Percentiles rank a stretch among this genome's conserved stretches.
Evolutionary conservation across 495 filamentous ascomycete species (phyloP).

Genomic region (Penicillium chermesinum): DNA sequence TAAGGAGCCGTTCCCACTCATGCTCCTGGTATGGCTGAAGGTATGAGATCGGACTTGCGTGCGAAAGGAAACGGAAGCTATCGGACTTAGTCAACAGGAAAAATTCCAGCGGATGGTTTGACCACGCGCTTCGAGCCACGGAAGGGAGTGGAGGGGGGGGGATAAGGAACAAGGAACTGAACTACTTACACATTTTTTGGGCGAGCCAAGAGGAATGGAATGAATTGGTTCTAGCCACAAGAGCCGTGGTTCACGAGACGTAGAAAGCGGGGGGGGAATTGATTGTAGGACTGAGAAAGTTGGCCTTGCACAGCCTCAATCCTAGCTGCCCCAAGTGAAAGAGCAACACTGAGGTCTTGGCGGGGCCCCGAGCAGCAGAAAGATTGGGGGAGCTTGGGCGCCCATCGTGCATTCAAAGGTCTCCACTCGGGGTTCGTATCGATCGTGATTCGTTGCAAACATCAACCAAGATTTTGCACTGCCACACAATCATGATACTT

Average conservation of each 20-base stretch:
- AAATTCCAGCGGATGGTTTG: not conserved
- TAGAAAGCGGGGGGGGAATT: not conserved
- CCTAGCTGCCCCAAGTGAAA: no score
- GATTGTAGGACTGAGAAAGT: slow-evolving; percentile 1
- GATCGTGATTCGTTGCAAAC: not conserved
- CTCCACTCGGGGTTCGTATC: not conserved
- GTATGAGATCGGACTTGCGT: slow-evolving; percentile 30
- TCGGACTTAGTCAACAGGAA: not conserved
- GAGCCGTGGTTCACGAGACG: slow-evolving; percentile 9
- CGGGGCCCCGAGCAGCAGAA: no score
- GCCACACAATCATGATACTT: no score
- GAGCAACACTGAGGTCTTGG: no score
- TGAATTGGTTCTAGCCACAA: slow-evolving; percentile 19
- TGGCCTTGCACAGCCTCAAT: slow-evolving; percentile 18
- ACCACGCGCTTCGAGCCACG: no score
- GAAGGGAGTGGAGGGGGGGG: slow-evolving; percentile 6
- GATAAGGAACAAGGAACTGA: slow-evolving; percentile 6
- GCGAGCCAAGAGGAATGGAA: slow-evolving; percentile 9
- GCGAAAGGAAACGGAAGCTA: slow-evolving; percentile 29
- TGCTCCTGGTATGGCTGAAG: slow-evolving; percentile 29
- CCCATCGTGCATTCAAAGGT: not conserved
- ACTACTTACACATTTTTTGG: slow-evolving; percentile 15
- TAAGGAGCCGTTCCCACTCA: slow-evolving; percentile 30
- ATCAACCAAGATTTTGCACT: slow-evolving; percentile 10
- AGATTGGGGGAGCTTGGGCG: slow-evolving; percentile 6